A percentile compares a stretch with the other conserved stretches of the same genome.
Conservation (phyloP, 306 rosid species). For the Adenanthera pavonina region DNA sequence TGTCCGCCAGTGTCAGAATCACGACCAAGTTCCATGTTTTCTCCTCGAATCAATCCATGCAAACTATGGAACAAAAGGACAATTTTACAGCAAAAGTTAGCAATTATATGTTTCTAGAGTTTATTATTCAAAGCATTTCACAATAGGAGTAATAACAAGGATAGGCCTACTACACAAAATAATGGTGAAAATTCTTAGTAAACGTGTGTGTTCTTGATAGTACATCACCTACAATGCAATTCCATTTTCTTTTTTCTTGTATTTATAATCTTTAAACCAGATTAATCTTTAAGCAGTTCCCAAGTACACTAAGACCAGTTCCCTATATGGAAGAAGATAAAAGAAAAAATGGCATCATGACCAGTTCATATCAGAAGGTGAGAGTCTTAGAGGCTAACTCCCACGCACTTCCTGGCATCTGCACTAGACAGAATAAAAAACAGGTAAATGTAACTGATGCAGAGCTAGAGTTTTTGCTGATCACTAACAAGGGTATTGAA, state of each 20-base stretch:
- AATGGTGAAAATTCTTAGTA: background rate
- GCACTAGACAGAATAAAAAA: background rate
- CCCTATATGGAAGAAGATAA: background rate
- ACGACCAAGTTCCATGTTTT: conserved; percentile 95
- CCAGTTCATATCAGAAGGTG: background rate
- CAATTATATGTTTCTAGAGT: conserved; percentile 1
- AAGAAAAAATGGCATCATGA: background rate
- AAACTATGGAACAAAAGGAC: conserved; percentile 55
- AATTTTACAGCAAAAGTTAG: conserved; percentile 4
- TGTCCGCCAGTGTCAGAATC: conserved; percentile 99
- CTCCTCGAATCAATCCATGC: conserved; percentile 85
- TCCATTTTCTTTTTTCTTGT: conserved; percentile 7
- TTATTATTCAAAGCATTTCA: conserved; percentile 15
- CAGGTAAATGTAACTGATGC: background rate
- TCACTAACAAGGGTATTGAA: conserved; percentile 22
- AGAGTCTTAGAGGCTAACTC: conserved; percentile 4
- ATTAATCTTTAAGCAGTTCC: conserved; percentile 2
- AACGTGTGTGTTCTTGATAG: conserved; percentile 18
- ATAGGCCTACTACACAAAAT: conserved; percentile 3
- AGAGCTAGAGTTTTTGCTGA: conserved; percentile 17
- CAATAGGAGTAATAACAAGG: conserved; percentile 2
- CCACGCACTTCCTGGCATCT: background rate
- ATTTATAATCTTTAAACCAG: background rate
- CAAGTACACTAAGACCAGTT: conserved; percentile 18
- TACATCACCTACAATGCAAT: background rate